Evolutionary conservation across 163 green algal genomes (phyloP), one percentile per base, ranked within the genome.

Genomic region (Chlamydomonas reinhardtii): DNA sequence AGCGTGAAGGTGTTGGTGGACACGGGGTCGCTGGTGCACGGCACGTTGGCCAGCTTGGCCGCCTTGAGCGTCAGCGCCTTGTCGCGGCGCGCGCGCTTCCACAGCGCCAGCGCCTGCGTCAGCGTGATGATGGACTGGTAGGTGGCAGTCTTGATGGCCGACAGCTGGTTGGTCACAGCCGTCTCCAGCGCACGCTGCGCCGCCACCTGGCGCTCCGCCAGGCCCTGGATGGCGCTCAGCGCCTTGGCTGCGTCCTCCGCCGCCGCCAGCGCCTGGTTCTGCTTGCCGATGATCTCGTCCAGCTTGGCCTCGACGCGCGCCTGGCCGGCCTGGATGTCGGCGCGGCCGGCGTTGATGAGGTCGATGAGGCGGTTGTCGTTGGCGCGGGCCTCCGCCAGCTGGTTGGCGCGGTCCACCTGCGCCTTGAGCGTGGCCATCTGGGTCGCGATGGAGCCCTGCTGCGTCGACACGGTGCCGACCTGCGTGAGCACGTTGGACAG

Each of bases 221-320:
- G 85, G 29, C 64, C 79, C 79, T 86, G 73, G 79, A 86, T 86
- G 32, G 32, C 34, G 25, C 22, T 24, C 11, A 89, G 75, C 29
- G 75, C 82, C 65, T 74, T 65, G 22, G 64, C 68, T 22, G 88
- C 84, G 4, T 70, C 77, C 25, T 91, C 68, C 24, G 91, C 90
- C 16, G 90, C 92, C 52, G 88, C 86, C 56, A 94, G 89, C 62
- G 93, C 90, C 80, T 93, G 65, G 69, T 95, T 92, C 85, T 93
- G 92, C 82, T 94, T 94, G 70, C 92, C 92, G 73, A 93, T 93
- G 88, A 94, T 95, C 66, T 91, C 78, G 73, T 93, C 83, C 52
- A 96, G 90, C 80, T 94, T 90, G 61, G 48, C 64, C 39, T 93
- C 88, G 15, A 96, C 86, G 4, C 76, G 80, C 22, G 81, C 48